Conservation (phyloP, 2,329 filamentous ascomycete genomes). For the Rutstroemia sydowiana region DNA sequence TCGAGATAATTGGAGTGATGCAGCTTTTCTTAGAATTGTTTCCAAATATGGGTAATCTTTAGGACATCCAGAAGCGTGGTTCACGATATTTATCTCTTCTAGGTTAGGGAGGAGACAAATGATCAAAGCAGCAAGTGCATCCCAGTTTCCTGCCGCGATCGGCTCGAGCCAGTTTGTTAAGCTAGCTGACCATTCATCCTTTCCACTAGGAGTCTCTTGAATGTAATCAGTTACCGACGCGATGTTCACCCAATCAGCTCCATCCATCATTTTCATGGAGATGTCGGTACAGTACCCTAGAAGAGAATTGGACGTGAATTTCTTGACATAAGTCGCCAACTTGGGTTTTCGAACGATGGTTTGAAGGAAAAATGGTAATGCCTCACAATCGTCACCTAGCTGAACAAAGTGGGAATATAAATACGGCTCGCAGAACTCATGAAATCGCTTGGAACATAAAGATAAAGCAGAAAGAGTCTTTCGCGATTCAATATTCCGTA, state of each 20-base stretch:
- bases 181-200: neutral
- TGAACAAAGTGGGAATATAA: conserved; percentile 6
- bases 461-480: conserved; percentile 3
- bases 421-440: conserved; percentile 4
- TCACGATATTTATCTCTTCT: conserved; percentile 4
- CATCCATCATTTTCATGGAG: neutral
- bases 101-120: conserved; percentile 11
- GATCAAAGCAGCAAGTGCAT: conserved; percentile 2
- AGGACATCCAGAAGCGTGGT: conserved; percentile 5
- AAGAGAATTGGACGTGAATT: conserved; percentile 1
- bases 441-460: neutral
- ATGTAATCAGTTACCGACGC: neutral
- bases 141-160: conserved; percentile 4
- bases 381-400: conserved; percentile 1
- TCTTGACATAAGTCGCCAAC: conserved; percentile 3
- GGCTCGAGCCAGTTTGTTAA: neutral
- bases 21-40: conserved; percentile 3
- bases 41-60: conserved; percentile 10
- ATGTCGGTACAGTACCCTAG: conserved; percentile 4
- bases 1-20: neutral
- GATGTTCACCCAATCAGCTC: neutral
- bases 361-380: conserved; percentile 1
- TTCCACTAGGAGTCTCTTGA: neutral
- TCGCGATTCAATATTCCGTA: neutral
- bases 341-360: neutral